Percentiles rank a stretch among this genome's conserved stretches.
Evolutionary conservation across 1,284 basidiomycete species (phyloP).

Genomic region (Austropuccinia psidii): DNA sequence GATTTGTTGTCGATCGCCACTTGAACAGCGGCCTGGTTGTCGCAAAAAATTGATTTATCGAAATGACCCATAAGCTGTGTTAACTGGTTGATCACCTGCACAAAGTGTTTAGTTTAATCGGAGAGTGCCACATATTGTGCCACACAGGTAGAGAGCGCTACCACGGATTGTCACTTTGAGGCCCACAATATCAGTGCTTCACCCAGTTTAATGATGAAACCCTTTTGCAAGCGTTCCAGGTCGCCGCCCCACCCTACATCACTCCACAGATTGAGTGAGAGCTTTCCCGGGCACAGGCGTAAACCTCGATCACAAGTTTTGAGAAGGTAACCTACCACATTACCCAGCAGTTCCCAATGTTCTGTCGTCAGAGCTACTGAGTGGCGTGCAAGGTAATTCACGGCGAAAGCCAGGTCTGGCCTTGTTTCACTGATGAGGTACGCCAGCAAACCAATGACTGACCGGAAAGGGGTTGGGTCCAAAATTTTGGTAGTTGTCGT

Average conservation of each 20-base stretch:
- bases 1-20: background rate
- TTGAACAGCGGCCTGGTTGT: background rate
- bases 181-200: background rate
- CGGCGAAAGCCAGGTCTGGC: background rate
- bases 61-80: background rate
- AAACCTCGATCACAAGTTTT: background rate
- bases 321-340: background rate
- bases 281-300: background rate
- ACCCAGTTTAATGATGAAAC: background rate
- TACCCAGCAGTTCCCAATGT: background rate
- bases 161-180: background rate
- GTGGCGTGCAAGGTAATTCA: background rate
- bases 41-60: background rate
- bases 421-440: background rate
- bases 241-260: conserved; percentile 3
- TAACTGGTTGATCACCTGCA: background rate
- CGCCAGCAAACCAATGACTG: background rate
- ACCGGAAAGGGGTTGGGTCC: background rate
- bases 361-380: background rate
- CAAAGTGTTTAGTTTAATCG: background rate
- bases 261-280: background rate
- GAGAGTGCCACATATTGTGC: background rate
- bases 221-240: background rate
- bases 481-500: background rate
- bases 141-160: background rate